Percentiles rank a stretch among this genome's conserved stretches.
Conservation (phyloP, 2,329 filamentous ascomycete species). For the Berkeleyomyces rouxiae region DNA sequence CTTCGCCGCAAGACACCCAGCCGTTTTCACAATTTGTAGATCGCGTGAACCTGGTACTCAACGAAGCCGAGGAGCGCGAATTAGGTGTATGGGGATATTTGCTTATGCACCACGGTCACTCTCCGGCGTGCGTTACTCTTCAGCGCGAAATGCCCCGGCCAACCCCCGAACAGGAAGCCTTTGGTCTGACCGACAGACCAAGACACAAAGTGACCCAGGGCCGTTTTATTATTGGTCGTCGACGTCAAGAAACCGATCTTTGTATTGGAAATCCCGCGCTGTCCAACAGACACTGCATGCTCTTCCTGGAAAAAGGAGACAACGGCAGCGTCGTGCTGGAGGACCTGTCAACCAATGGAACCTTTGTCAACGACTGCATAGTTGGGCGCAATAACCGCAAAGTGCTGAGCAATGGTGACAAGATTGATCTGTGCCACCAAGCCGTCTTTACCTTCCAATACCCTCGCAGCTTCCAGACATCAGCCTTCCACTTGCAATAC, state of each 20-base stretch:
- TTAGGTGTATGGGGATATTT: conserved; percentile 95
- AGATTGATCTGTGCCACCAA: conserved; percentile 72
- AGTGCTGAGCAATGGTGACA: conserved; percentile 76
- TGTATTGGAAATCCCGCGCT: conserved; percentile 46
- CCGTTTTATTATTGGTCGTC: conserved; percentile 10
- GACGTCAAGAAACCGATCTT: conserved; percentile 34
- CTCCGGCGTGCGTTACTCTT: conserved; percentile 50
- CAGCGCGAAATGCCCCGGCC: conserved; percentile 52
- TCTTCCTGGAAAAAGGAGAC: conserved; percentile 46
- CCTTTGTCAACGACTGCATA: conserved; percentile 82
- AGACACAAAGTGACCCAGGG: conserved; percentile 20
- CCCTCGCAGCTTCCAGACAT: conserved; percentile 46
- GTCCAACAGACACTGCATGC: conserved; percentile 64
- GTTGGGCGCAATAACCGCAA: conserved; percentile 84
- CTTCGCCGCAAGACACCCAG: conserved; percentile 6
- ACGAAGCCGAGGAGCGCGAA: conserved; percentile 65
- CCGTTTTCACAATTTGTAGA: conserved; percentile 5
- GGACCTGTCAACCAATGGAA: conserved; percentile 90
- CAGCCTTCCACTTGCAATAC: conserved; percentile 73
- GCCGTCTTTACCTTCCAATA: conserved; percentile 87
- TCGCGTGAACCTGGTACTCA: conserved; percentile 30
- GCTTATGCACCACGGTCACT: conserved; percentile 59
- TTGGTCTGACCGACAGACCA: conserved; percentile 24
- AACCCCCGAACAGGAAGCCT: conserved; percentile 10
- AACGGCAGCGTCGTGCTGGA: conserved; percentile 55